Conservation (phyloP, 2,329 filamentous ascomycete species). For the Trichoderma breve region DNA sequence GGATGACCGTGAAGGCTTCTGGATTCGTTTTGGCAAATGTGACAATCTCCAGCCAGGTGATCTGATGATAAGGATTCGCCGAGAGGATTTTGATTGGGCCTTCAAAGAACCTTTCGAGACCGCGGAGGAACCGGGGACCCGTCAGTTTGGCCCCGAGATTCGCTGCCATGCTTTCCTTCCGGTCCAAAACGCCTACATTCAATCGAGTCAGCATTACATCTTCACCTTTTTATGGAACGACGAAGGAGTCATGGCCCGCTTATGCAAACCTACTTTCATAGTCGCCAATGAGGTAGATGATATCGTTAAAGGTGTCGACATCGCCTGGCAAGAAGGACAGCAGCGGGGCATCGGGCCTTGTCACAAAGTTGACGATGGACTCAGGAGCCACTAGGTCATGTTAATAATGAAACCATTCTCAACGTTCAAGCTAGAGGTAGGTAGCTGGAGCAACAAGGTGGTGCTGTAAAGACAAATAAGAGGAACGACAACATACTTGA, state of each 20-base stretch:
- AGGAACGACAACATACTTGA: conserved; percentile 38
- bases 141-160: conserved; percentile 81
- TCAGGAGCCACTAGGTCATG: background rate
- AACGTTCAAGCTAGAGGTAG: too few species aligned
- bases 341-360: conserved; percentile 43
- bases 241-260: conserved; percentile 9
- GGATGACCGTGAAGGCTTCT: conserved; percentile 70
- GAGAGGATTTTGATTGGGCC: conserved; percentile 61
- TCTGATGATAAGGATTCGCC: conserved; percentile 58
- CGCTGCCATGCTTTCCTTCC: conserved; percentile 82
- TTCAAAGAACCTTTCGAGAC: conserved; percentile 83
- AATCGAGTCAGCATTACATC: background rate
- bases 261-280: conserved; percentile 62
- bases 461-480: background rate
- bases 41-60: conserved; percentile 84
- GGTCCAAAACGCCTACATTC: conserved; percentile 66
- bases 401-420: conserved; percentile 8
- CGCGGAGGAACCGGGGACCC: conserved; percentile 78
- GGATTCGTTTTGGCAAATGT: conserved; percentile 80
- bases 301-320: conserved; percentile 67
- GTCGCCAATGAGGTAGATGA: conserved; percentile 69
- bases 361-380: conserved; percentile 53
- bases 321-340: conserved; percentile 54
- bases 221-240: too few species aligned
- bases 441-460: too few species aligned